Evolutionary conservation across 345 rosid species (phyloP), one percentile per base, ranked within the genome.

Genomic region (Citropsis articulata): DNA sequence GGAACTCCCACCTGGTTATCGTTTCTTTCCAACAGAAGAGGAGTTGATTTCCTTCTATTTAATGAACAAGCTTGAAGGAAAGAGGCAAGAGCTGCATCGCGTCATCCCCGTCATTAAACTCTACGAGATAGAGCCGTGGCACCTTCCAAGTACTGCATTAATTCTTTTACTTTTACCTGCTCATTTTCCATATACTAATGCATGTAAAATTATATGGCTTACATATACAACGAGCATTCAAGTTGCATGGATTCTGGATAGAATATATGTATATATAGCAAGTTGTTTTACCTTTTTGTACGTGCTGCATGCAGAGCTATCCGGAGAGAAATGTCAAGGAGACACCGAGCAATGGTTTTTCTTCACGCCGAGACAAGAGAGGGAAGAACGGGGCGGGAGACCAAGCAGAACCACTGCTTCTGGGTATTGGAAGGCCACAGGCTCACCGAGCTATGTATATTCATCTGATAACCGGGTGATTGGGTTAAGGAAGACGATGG

Each of bases 401-500:
- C 90, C 97, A 0, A 88, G 86, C 63, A 80, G 99, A 48, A 92
- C 92, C 61, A 96, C 97, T 7, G 81, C 89, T 38, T 82, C 92
- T 9, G 99, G 99, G 63, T 96, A 96, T 80, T 96, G 99, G 99
- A 96, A 96, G 77, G 98, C 98, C 4, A 94, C 99, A 2, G 99
- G 99, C 21, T 91, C 99, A 30, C 97, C 99, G 24, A 82, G 88
- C 50, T 88, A 93, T 38, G 97, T 96, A 12, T 92, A 86, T 83
- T 94, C 99, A 2, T 78, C 91, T 0, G 91, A 88, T 59, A 87
- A 85, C 81, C 79, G 79, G 74, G 94, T 91, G 69, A 92, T 96
- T 50, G 98, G 97, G 16, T 66, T 91, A 77, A 92, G 89, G 91
- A 94, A 94, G 83, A 94, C 95, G 38, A 92, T 96, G 98, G 98